phyloP scores from a whole-genome alignment of 306 rosid genomes.

The Nissolia schottii region DNA sequence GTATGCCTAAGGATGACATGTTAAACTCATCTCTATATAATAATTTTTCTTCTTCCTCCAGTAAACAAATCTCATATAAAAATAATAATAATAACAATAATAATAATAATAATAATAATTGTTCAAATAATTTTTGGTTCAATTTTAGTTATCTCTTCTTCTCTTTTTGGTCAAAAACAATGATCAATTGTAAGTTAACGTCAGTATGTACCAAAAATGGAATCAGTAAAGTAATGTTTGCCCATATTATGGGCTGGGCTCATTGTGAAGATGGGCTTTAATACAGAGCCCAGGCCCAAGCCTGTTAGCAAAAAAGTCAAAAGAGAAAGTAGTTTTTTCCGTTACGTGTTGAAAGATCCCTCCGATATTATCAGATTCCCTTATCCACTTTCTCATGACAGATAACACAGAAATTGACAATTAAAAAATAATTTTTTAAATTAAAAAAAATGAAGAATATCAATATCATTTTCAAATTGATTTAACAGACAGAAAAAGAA shows the following conservation, averaged over 20 bases:
- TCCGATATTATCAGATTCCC: not conserved
- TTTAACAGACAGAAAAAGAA: not conserved
- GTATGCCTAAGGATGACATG: no score
- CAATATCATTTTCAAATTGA: not conserved
- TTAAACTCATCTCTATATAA: no score
- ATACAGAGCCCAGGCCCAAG: not conserved
- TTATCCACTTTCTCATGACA: slow-evolving; percentile 14
- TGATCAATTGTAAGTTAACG: no score
- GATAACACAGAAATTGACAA: not conserved
- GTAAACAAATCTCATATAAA: no score
- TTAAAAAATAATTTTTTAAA: not conserved
- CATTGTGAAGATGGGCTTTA: not conserved
- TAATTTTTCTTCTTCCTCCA: no score
- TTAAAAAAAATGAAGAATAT: not conserved
- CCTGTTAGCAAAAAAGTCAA: not conserved
- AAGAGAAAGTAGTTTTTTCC: slow-evolving; percentile 18
- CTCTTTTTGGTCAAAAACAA: no score
- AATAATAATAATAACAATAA: no score
- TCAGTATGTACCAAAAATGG: no score
- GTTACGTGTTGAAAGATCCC: slow-evolving; percentile 19
- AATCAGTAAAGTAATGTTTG: not conserved
- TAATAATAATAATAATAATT: no score
- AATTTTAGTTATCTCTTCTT: no score
- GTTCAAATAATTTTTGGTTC: no score
- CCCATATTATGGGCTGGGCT: not conserved